These are phyloP conservation scores for Ajuga reptans DNA, from an alignment of 305 asterid genomes.

Conservation along the genomic window DNA sequence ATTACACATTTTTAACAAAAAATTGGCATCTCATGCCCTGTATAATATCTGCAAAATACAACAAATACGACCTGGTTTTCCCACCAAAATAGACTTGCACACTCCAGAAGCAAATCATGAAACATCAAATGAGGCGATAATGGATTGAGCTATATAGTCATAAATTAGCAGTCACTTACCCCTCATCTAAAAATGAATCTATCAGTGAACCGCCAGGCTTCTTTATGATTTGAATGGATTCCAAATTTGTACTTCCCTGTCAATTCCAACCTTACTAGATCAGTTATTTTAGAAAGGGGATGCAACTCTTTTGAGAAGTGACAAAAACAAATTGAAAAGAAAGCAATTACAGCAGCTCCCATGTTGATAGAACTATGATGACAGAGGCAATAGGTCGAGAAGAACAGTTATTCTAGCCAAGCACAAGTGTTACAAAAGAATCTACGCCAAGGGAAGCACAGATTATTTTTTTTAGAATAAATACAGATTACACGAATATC, in stretches of 20 bases:
- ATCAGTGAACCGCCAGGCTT: constrained; percentile 80
- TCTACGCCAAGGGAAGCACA: not conserved
- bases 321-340: not conserved
- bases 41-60: not conserved
- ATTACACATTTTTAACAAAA: not conserved
- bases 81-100: not conserved
- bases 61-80: not conserved
- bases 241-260: constrained; percentile 88
- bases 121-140: not conserved
- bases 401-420: not conserved
- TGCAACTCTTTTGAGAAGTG: not conserved
- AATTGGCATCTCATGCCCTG: not conserved
- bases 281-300: not conserved
- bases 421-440: not conserved
- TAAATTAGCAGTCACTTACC: constrained; percentile 33
- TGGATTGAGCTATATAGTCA: not conserved
- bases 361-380: not conserved
- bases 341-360: not conserved
- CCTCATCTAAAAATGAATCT: constrained; percentile 84
- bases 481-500: not conserved
- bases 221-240: constrained; percentile 80
- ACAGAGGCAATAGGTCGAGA: not conserved
- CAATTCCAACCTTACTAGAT: constrained; percentile 17
- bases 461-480: not conserved
- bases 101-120: not conserved